Evolutionary conservation across 2,329 filamentous ascomycete genomes (phyloP), one percentile per base, ranked within the genome.

Genomic region (Aaosphaeria arxii): DNA sequence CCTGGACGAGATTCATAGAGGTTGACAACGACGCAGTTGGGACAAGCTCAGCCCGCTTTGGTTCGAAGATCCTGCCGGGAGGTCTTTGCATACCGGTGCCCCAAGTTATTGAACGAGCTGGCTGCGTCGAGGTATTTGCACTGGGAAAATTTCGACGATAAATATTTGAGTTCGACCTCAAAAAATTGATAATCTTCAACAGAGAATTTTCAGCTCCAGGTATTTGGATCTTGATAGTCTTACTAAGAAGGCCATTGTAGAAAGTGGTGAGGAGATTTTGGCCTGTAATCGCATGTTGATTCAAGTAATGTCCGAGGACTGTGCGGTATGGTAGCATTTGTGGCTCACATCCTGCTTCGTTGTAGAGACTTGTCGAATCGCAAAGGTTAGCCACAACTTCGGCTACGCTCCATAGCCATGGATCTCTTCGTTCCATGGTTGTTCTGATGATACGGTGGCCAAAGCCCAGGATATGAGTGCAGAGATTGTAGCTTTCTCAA

Each of bases 401-500:
- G 35, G 87, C 82, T 31, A 85, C 76, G 33, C 80, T 79, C 90
- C 90, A 95, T 46, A 78, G 62, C 67, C 85, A 87, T n/a, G 90
- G 89, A 69, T 95, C 89, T 7, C n/a, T 31, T 36, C 17, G 17
- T 24, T 24, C 17, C 17, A 24, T 24, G 17, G 3, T 24, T 24
- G 17, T 3, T 24, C 17, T 24, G 17, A 24, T 24, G 17, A 24
- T 2, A 24, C 17, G 17, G 17, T 24, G 17, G 17, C 17, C 17
- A 24, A 24, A 24, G 17, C 17, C 17, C 17, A 24, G 17, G 17
- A 24, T 24, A 24, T 24, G 17, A 24, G 17, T 24, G 17, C 17
- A 24, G 17, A 24, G 17, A 24, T 24, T 24, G 17, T 24, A 24
- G 17, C 17, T 24, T 24, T 24, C 17, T 24, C 17, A 24, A 24